These are phyloP conservation scores for Mortierella alpina DNA, from an alignment of 192 early-diverging fungal species.

Conservation along the genomic window DNA sequence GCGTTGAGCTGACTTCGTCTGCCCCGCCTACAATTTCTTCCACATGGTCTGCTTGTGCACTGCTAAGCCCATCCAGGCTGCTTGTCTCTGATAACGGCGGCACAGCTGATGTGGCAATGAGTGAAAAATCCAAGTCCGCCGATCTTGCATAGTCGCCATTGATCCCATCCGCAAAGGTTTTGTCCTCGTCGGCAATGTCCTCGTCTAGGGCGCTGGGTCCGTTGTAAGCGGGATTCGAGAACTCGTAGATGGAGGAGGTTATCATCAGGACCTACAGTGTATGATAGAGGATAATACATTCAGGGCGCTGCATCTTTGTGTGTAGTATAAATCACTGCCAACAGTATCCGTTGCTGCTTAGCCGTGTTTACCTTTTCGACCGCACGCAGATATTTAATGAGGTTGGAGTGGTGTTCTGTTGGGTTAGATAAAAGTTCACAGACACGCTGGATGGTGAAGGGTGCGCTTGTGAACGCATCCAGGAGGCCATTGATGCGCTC, in stretches of 20 bases:
- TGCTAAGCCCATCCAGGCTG: no score
- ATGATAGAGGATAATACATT: neutral
- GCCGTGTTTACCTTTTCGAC: conserved; percentile 53
- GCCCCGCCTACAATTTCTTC: neutral
- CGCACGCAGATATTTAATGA: conserved; percentile 56
- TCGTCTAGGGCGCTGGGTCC: conserved; percentile 46
- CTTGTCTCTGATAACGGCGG: no score
- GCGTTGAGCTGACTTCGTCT: neutral
- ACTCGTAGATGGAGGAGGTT: conserved; percentile 47
- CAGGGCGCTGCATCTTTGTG: neutral
- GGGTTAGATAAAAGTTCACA: conserved; percentile 53
- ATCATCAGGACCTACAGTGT: conserved; percentile 39
- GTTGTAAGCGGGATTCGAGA: conserved; percentile 42
- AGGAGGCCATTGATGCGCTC: conserved; percentile 38
- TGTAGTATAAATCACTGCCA: neutral
- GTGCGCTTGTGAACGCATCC: conserved; percentile 46
- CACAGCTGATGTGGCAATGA: conserved; percentile 4
- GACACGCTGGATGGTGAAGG: conserved; percentile 58
- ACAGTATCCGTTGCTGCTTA: no score
- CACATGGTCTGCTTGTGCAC: neutral
- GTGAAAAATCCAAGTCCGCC: conserved; percentile 14
- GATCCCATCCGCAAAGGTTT: neutral
- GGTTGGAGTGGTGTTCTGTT: conserved; percentile 47
- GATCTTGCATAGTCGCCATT: conserved; percentile 30
- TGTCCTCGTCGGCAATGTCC: neutral